Conservation (phyloP, 306 rosid genomes). For the Adenanthera pavonina region DNA sequence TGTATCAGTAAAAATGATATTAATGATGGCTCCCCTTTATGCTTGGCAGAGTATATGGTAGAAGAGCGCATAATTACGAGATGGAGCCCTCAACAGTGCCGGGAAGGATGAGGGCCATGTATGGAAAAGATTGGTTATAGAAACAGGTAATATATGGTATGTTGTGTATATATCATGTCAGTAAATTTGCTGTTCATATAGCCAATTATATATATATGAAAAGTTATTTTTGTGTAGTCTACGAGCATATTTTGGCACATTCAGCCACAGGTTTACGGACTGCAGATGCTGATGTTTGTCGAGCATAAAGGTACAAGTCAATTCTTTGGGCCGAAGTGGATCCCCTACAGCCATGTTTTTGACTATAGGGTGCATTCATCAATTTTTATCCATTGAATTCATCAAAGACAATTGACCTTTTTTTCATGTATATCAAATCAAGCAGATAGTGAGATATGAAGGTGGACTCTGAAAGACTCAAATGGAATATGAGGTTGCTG, state of each 20-base stretch:
- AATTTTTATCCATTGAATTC: no score
- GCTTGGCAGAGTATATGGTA: constrained; percentile 46
- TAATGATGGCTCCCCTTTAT: constrained; percentile 44
- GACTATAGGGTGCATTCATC: no score
- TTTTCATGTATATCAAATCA: no score
- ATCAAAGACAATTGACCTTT: no score
- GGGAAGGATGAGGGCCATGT: constrained; percentile 55
- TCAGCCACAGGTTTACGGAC: background rate
- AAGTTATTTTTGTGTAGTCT: background rate
- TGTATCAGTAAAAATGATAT: constrained; percentile 48
- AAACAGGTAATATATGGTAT: background rate
- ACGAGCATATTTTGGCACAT: background rate
- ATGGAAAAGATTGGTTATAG: background rate
- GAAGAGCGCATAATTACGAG: constrained; percentile 58
- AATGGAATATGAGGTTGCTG: no score
- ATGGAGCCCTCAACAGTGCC: constrained; percentile 71
- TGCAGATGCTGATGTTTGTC: background rate
- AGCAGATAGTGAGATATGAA: no score
- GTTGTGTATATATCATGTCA: background rate
- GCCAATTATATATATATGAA: background rate
- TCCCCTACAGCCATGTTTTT: no score
- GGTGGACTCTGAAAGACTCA: no score
- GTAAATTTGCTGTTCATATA: background rate
- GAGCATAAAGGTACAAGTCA: background rate
- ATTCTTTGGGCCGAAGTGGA: no score